Conservation (phyloP, 176 grass and related monocot genomes). For the Carex pumila region DNA sequence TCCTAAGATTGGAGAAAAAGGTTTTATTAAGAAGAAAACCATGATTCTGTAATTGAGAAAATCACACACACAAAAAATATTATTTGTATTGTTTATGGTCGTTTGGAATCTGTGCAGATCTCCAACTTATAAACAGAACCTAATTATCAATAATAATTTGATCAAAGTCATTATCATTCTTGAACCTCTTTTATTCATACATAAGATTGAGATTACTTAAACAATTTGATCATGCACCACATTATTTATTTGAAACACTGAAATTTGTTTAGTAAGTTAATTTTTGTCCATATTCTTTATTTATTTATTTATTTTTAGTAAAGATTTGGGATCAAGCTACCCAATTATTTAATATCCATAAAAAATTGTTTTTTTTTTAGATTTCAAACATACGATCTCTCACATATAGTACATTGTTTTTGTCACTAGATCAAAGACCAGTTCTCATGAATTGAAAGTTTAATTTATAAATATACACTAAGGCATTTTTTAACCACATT, state of each 20-base stretch:
- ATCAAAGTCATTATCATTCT: background rate
- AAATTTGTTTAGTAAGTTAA: background rate
- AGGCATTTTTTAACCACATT: too few species aligned
- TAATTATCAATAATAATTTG: background rate
- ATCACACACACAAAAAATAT: background rate
- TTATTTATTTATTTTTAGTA: too few species aligned
- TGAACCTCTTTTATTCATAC: background rate
- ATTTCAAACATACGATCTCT: too few species aligned
- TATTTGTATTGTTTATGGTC: background rate
- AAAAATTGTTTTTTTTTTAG: too few species aligned
- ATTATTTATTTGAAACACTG: background rate
- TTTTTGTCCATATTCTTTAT: too few species aligned
- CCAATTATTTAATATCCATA: too few species aligned
- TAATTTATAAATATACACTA: background rate
- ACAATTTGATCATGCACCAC: background rate
- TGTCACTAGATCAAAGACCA: too few species aligned
- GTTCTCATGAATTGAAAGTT: background rate
- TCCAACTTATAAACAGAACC: background rate
- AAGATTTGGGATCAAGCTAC: too few species aligned
- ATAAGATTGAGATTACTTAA: background rate
- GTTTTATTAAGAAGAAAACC: background rate
- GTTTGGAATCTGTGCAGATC: background rate
- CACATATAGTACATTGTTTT: too few species aligned
- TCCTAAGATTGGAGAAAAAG: background rate
- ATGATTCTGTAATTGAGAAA: background rate